These are phyloP conservation scores for Astrothelium macrocarpum DNA, from an alignment of 495 filamentous ascomycete species.

Conservation along the genomic window DNA sequence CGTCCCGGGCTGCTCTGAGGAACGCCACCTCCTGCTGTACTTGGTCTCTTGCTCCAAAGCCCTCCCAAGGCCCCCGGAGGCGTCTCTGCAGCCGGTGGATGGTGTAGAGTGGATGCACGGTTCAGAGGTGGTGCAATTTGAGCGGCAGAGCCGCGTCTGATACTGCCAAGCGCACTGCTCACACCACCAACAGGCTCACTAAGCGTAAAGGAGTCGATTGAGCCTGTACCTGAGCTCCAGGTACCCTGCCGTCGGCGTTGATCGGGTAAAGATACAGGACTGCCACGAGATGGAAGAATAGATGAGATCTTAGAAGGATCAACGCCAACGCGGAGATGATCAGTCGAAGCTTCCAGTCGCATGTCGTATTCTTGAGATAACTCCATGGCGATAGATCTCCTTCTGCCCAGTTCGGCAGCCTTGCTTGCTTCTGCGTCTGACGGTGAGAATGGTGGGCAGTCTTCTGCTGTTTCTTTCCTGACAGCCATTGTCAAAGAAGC, in stretches of 20 bases:
- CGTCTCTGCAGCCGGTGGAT: constrained; percentile 13
- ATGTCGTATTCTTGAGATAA: constrained; percentile 61
- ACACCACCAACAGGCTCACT: background rate
- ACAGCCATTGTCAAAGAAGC: constrained; percentile 86
- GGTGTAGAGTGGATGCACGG: constrained; percentile 25
- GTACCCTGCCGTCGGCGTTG: constrained; percentile 7
- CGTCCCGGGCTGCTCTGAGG: constrained; percentile 25
- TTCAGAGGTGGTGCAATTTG: constrained; percentile 10
- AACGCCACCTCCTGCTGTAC: constrained; percentile 16
- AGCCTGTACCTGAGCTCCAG: constrained; percentile 9
- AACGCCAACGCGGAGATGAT: constrained; percentile 60
- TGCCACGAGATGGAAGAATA: constrained; percentile 15
- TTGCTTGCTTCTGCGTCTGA: constrained; percentile 16
- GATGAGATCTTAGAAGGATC: constrained; percentile 21
- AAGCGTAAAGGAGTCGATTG: constrained; percentile 11
- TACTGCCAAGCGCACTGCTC: constrained; percentile 27
- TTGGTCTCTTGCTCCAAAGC: constrained; percentile 16
- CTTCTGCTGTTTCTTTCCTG: constrained; percentile 41
- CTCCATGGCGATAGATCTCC: background rate
- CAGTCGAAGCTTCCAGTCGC: constrained; percentile 64
- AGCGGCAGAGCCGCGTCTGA: constrained; percentile 24
- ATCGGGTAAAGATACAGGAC: background rate
- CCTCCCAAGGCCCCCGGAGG: constrained; percentile 6
- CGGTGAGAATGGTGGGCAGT: constrained; percentile 10
- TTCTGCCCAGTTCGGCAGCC: background rate